These are phyloP conservation scores for Malassezia slooffiae DNA, from an alignment of 1,284 basidiomycete genomes.

Conservation along the genomic window DNA sequence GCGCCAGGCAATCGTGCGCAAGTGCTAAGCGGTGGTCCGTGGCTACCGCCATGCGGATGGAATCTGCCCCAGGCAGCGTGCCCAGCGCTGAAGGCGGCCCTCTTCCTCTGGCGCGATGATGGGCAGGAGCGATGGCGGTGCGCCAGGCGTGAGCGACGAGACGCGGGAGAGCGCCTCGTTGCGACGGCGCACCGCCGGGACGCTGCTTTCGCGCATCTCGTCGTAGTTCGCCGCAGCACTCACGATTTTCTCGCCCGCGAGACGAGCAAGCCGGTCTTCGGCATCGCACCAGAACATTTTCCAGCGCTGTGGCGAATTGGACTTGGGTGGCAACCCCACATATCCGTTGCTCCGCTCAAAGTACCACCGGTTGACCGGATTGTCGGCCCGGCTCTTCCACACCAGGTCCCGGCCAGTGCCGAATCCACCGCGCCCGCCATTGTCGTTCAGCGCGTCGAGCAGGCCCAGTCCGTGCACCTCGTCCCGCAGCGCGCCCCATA, in stretches of 20 bases:
- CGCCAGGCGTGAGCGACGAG: constrained; percentile 25
- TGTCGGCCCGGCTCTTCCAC: constrained; percentile 82
- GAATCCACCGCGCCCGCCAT: constrained; percentile 70
- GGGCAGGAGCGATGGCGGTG: constrained; percentile 49
- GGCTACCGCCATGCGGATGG: constrained; percentile 67
- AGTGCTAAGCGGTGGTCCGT: constrained; percentile 24
- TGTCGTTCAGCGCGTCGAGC: constrained; percentile 82
- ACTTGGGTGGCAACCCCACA: constrained; percentile 52
- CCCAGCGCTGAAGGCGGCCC: constrained; percentile 66
- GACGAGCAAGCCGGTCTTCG: constrained; percentile 56
- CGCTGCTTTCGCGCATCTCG: constrained; percentile 11
- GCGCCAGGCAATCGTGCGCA: constrained; percentile 22
- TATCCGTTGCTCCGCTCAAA: constrained; percentile 91
- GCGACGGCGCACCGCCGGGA: constrained; percentile 18
- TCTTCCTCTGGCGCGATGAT: constrained; percentile 71
- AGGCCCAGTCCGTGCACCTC: constrained; percentile 94
- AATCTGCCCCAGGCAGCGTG: constrained; percentile 61
- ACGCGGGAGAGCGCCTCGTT: constrained; percentile 34
- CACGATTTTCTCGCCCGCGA: constrained; percentile 29
- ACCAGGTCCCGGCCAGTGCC: constrained; percentile 88
- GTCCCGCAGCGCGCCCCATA: constrained; percentile 97
- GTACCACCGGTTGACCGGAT: constrained; percentile 99
- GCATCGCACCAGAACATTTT: constrained; percentile 97
- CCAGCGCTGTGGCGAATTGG: constrained; percentile 52
- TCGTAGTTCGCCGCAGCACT: constrained; percentile 17